Evolutionary conservation across 176 grass and related monocot species (phyloP).

Genomic region (Zizania latifolia): DNA sequence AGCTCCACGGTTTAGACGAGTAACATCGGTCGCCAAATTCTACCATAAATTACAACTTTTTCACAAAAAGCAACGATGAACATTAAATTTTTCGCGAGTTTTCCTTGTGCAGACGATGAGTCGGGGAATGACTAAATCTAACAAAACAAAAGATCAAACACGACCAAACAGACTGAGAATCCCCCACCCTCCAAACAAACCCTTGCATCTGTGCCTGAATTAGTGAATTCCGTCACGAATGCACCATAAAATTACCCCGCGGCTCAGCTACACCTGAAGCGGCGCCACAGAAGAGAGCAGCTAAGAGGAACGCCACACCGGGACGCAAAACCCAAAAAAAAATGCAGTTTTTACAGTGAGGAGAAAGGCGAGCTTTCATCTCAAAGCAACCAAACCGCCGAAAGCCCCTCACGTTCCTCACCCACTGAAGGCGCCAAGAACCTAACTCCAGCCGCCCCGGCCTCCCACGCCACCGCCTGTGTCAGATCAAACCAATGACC

Average conservation of each 20-base stretch:
- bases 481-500: constrained; percentile 41
- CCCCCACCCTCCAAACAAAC: background rate
- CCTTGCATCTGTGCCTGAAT: background rate
- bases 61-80: background rate
- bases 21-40: background rate
- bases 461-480: constrained; percentile 9
- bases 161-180: background rate
- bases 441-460: background rate
- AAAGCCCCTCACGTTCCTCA: constrained; percentile 30
- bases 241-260: background rate
- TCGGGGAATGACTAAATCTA: background rate
- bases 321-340: constrained; percentile 1
- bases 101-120: background rate
- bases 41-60: background rate
- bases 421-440: constrained; percentile 32
- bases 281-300: background rate
- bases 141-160: background rate
- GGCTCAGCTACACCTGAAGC: background rate
- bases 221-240: background rate
- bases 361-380: constrained; percentile 26
- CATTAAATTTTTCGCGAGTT: background rate
- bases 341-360: constrained; percentile 23
- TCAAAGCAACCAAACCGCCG: constrained; percentile 26
- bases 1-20: background rate
- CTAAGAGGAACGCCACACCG: constrained; percentile 11